Evolutionary conservation across 2,329 filamentous ascomycete genomes (phyloP).

Genomic region (Ophiostoma sp.): DNA sequence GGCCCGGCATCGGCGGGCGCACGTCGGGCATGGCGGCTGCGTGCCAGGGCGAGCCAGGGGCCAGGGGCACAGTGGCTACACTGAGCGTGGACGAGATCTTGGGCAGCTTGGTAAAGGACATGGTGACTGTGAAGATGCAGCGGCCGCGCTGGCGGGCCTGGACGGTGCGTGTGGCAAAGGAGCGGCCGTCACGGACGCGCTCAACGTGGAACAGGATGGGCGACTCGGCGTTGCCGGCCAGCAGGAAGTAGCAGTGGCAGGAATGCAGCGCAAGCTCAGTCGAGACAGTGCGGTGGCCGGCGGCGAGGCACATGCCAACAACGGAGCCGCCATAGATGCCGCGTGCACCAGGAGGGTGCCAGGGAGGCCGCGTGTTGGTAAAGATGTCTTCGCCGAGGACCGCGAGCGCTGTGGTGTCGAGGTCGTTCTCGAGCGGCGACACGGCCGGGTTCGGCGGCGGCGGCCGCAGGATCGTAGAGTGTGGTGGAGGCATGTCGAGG

Average conservation of each 20-base stretch:
- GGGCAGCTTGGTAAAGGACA: conserved; percentile 72
- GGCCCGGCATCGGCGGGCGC: conserved; percentile 32
- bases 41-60: conserved; percentile 44
- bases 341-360: conserved; percentile 86
- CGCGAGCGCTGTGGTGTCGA: conserved; percentile 75
- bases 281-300: conserved; percentile 82
- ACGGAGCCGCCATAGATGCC: conserved; percentile 92
- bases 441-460: conserved; percentile 67
- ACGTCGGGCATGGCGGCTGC: conserved; percentile 24
- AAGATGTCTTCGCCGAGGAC: conserved; percentile 81
- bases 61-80: conserved; percentile 60
- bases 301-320: conserved; percentile 84
- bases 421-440: conserved; percentile 79
- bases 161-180: conserved; percentile 89
- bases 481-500: conserved; percentile 17
- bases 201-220: conserved; percentile 95
- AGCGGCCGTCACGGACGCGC: conserved; percentile 81
- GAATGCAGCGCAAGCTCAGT: conserved; percentile 78
- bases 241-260: conserved; percentile 98
- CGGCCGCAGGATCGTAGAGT: conserved; percentile 63
- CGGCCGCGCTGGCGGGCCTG: conserved; percentile 83
- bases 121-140: conserved; percentile 91
- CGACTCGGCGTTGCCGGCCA: conserved; percentile 77
- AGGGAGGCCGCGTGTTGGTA: conserved; percentile 86
- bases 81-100: conserved; percentile 40